Conservation (phyloP, 805 yeast genomes). For the Saturnispora dispora region DNA sequence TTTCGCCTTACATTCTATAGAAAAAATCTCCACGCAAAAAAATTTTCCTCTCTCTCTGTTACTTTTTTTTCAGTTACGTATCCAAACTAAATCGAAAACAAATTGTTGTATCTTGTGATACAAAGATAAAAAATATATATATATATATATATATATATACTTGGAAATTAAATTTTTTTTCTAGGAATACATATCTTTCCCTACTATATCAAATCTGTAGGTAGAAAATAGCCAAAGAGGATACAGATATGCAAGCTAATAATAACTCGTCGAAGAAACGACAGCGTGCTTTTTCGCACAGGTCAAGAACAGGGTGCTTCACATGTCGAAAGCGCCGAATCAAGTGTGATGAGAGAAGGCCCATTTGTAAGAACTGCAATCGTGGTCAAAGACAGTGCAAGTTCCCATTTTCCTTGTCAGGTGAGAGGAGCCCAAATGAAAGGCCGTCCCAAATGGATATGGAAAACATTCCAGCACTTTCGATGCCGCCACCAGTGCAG, state of each 20-base stretch:
- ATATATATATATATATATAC: too few relatives aligned
- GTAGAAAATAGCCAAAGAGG: background rate
- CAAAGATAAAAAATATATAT: background rate
- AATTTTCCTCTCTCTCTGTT: background rate
- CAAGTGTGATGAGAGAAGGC: slow-evolving; percentile 69
- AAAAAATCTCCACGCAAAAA: background rate
- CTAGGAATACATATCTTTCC: too few relatives aligned
- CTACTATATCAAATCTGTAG: too few relatives aligned
- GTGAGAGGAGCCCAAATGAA: background rate
- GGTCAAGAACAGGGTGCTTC: slow-evolving; percentile 69
- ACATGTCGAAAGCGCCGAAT: slow-evolving; percentile 65
- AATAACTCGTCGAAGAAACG: slow-evolving; percentile 22
- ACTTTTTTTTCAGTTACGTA: background rate
- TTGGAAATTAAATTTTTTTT: too few relatives aligned
- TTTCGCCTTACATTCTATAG: background rate
- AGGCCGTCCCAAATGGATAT: background rate
- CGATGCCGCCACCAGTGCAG: background rate
- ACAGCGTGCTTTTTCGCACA: slow-evolving; percentile 39
- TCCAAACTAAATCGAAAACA: background rate
- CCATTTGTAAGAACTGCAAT: slow-evolving; percentile 60
- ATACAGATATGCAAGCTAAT: background rate
- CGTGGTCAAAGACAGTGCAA: slow-evolving; percentile 55
- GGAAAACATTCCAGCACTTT: background rate
- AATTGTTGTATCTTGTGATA: background rate
- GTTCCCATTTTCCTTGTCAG: slow-evolving; percentile 34